These are phyloP conservation scores for Miamiensis avidus DNA, from an alignment of 169 alveolate species.

Conservation along the genomic window DNA sequence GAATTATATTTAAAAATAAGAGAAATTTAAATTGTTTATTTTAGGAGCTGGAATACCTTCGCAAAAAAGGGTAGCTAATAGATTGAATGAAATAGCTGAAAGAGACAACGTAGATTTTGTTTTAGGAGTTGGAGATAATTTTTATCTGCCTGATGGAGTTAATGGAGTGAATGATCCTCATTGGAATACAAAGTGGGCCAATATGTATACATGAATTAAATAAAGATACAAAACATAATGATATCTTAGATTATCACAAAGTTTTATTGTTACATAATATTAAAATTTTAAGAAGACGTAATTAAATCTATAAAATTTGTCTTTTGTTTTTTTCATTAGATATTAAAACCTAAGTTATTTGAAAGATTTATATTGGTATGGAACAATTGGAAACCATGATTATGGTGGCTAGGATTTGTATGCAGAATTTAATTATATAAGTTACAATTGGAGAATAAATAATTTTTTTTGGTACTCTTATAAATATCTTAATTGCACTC, in stretches of 20 bases:
- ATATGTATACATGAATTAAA: background rate
- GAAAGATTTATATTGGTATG: background rate
- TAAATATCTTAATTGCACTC: too few species aligned
- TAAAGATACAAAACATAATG: too few species aligned
- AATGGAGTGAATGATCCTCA: background rate
- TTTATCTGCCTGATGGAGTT: background rate
- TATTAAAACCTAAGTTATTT: background rate
- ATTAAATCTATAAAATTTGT: too few species aligned
- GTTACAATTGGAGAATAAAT: background rate
- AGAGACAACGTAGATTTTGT: background rate
- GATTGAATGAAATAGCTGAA: background rate
- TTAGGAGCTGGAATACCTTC: background rate
- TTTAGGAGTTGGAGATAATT: background rate
- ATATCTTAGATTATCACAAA: too few species aligned
- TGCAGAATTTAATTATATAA: background rate
- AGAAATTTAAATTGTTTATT: too few species aligned
- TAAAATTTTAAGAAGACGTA: too few species aligned
- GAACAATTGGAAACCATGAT: background rate
- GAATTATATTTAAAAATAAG: too few species aligned
- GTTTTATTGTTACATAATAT: too few species aligned
- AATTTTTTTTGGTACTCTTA: background rate
- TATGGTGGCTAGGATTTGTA: background rate
- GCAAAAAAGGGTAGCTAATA: background rate
- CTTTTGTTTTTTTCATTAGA: background rate
- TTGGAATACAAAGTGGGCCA: background rate